These are phyloP conservation scores for Tricholoma sp. DNA, from an alignment of 768 basidiomycete genomes.

Conservation along the genomic window DNA sequence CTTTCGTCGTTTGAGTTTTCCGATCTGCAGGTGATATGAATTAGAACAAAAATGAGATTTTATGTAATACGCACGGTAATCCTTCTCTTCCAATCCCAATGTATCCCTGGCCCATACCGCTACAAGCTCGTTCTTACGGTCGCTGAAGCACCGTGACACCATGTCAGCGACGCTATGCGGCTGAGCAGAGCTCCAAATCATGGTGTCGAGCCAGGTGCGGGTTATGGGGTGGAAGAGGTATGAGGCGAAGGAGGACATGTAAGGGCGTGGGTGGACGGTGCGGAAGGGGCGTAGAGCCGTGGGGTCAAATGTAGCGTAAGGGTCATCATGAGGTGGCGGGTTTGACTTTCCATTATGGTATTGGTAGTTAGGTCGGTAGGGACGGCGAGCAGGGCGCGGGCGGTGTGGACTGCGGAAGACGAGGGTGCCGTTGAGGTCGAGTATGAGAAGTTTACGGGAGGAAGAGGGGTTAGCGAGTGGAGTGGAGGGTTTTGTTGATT, in stretches of 20 bases:
- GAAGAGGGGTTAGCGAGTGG: conserved; percentile 19
- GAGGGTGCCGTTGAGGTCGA: conserved; percentile 75
- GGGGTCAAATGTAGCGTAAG: conserved; percentile 20
- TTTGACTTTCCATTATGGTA: background rate
- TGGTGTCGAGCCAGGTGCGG: conserved; percentile 68
- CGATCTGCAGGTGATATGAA: conserved; percentile 22
- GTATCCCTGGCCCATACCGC: conserved; percentile 81
- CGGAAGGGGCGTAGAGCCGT: conserved; percentile 26
- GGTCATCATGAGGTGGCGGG: conserved; percentile 13
- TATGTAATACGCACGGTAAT: conserved; percentile 57
- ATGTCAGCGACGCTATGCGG: conserved; percentile 74
- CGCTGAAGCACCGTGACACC: conserved; percentile 58
- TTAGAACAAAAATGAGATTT: too few species aligned
- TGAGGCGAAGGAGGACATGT: conserved; percentile 51
- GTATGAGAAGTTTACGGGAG: conserved; percentile 60
- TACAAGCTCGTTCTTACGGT: conserved; percentile 35
- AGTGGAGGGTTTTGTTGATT: conserved; percentile 24
- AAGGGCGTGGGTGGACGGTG: conserved; percentile 55
- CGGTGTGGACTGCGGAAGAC: conserved; percentile 50
- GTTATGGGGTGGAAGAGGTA: conserved; percentile 63
- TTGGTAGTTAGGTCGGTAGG: background rate
- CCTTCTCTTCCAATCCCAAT: conserved; percentile 52
- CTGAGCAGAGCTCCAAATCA: conserved; percentile 88
- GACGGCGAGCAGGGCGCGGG: conserved; percentile 8
- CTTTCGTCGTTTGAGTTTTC: conserved; percentile 62